Percentiles rank a stretch among this genome's conserved stretches.
phyloP scores from a whole-genome alignment of 495 filamentous ascomycete genomes.

The Stereocaulon alpinum region DNA sequence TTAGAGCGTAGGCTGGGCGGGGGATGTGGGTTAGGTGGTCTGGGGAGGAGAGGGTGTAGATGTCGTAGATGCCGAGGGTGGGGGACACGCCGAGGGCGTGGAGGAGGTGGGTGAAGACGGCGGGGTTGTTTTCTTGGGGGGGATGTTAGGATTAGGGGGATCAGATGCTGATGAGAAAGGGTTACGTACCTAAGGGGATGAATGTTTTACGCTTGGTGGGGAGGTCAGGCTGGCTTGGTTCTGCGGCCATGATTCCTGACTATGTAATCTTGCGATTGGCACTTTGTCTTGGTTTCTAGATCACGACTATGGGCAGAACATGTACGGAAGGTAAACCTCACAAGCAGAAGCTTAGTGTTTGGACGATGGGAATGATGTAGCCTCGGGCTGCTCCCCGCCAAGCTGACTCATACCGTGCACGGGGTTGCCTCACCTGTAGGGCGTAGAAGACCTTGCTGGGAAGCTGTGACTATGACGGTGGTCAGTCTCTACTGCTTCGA shows the following conservation, averaged over 20 bases:
- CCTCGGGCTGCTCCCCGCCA: no score
- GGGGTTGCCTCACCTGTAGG: no score
- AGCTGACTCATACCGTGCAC: no score
- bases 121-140: slow-evolving; percentile 54
- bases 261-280: no score
- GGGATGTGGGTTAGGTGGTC: slow-evolving; percentile 72
- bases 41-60: slow-evolving; percentile 71
- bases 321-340: no score
- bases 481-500: no score
- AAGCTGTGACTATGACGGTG: no score
- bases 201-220: not conserved
- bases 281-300: no score
- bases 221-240: not conserved
- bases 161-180: not conserved
- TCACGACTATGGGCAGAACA: no score
- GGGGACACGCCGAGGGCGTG: slow-evolving; percentile 63
- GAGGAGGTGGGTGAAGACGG: slow-evolving; percentile 67
- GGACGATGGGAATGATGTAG: no score
- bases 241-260: not conserved
- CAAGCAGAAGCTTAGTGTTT: no score
- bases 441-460: no score
- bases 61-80: slow-evolving; percentile 63
- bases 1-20: slow-evolving; percentile 69
- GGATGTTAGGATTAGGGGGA: not conserved
- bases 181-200: not conserved